Conservation (phyloP, 768 basidiomycete species). For the Russula ochroleuca region DNA sequence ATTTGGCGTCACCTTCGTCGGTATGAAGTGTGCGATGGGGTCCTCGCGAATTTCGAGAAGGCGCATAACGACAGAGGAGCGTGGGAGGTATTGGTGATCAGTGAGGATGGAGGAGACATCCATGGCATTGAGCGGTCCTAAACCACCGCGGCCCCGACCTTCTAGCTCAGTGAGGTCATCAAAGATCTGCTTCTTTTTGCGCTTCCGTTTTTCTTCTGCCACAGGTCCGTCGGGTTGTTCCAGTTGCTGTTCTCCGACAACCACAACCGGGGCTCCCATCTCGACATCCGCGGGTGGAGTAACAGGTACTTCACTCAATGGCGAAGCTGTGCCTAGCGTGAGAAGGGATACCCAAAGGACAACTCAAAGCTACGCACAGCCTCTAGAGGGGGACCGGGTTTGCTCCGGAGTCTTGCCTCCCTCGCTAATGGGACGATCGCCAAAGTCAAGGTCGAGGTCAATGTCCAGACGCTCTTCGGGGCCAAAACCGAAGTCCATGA, state of each 20-base stretch:
- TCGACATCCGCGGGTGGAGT: slow-evolving; percentile 69
- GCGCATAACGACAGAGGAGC: slow-evolving; percentile 79
- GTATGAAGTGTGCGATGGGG: slow-evolving; percentile 80
- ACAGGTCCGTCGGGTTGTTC: slow-evolving; percentile 35
- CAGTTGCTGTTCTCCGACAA: slow-evolving; percentile 41
- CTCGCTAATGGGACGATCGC: slow-evolving; percentile 46
- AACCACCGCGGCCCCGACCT: slow-evolving; percentile 49
- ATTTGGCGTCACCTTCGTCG: slow-evolving; percentile 67
- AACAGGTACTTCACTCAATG: slow-evolving; percentile 64
- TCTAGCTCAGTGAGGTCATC: slow-evolving; percentile 85
- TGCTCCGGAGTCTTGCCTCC: slow-evolving; percentile 55
- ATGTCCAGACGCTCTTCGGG: slow-evolving; percentile 46
- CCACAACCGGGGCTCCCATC: slow-evolving; percentile 47
- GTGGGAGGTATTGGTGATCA: slow-evolving; percentile 80
- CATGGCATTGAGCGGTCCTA: slow-evolving; percentile 50
- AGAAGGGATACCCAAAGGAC: slow-evolving; percentile 13
- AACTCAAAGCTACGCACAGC: slow-evolving; percentile 46
- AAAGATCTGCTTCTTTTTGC: slow-evolving; percentile 80
- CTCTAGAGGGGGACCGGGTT: slow-evolving; percentile 54
- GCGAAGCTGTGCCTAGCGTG: slow-evolving; percentile 52
- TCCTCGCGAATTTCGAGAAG: slow-evolving; percentile 82
- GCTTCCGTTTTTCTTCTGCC: slow-evolving; percentile 43
- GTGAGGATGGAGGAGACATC: slow-evolving; percentile 69
- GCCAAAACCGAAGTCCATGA: slow-evolving; percentile 48
- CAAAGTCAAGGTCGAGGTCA: slow-evolving; percentile 70